Evolutionary conservation across 108 stramenopile species (phyloP).

Genomic region (Skeletonema grethae): DNA sequence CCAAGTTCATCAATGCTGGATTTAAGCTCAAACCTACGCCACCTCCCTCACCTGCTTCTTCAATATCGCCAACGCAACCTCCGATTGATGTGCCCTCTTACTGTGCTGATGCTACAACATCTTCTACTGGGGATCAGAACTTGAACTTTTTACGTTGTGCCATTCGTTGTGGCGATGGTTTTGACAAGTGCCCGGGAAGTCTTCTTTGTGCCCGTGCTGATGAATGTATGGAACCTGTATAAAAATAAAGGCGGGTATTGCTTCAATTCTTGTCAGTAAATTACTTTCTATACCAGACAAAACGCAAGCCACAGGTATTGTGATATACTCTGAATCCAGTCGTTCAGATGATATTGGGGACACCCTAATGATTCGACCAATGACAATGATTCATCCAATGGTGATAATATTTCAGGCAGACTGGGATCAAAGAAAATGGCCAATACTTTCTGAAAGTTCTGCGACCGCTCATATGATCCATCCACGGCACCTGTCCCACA

Average conservation of each 20-base stretch:
- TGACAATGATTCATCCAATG: too few species aligned
- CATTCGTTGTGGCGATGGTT: not conserved
- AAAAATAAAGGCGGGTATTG: not conserved
- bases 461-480: too few species aligned
- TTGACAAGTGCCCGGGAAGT: slow-evolving; percentile 1
- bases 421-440: too few species aligned
- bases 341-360: too few species aligned
- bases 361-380: too few species aligned
- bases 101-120: slow-evolving; percentile 17
- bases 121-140: slow-evolving; percentile 6
- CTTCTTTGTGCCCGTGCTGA: slow-evolving; percentile 7
- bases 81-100: not conserved
- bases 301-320: too few species aligned
- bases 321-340: too few species aligned
- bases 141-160: slow-evolving; percentile 13
- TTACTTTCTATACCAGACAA: too few species aligned
- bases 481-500: too few species aligned
- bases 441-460: too few species aligned
- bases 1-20: slow-evolving; percentile 33
- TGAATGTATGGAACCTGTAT: not conserved
- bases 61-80: slow-evolving; percentile 2
- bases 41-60: slow-evolving; percentile 9
- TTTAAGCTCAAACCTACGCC: slow-evolving; percentile 9
- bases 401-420: too few species aligned
- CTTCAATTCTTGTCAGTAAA: too few species aligned